Base-by-base conservation (phyloP, 805 yeast species). In the Metschnikowia henanensis region DNA sequence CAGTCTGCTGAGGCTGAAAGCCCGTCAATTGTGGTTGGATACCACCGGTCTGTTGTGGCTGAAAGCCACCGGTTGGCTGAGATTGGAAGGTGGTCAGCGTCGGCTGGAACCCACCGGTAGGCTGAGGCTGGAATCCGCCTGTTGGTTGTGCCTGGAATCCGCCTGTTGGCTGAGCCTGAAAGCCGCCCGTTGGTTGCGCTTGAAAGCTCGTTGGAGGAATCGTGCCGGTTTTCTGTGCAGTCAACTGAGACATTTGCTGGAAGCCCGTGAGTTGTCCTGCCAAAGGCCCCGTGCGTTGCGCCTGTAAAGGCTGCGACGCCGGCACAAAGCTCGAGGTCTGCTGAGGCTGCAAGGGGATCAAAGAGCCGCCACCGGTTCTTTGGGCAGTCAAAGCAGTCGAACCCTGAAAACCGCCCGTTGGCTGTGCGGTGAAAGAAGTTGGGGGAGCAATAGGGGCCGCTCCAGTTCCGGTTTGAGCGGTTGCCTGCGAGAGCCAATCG, bases 301-400 rank as follows among this genome's bases (percentile, higher is more conserved):
- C 59, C 26, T 43, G 46, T 46, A 50, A 45, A 10, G 37, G 44
- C 39, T 34, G 43, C 3, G 47, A 28, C 12, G 55, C 48, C 5
- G 84, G 79, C 37, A 81, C 73, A 30, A 79, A 70, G n/a, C 78
- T 70, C 6, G 91, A 88, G 3, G 94, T 85, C 49, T 78, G 79
- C 60, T 84, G 92, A 13, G 86, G 79, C 49, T 75, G 82, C 40
- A 80, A 68, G 12, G 79, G 69, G 56, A 67, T 54, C 56, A 69
- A 61, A 18, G 70, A 52, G 5, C 74, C 74, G 5, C 75, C 74
- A 2, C 80, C 79, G 6, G 79, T 72, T 43, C 70, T 58, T 51
- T 73, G 80, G 35, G 18, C 36, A 36, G 23, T 23, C 30, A 35
- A 35, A 18, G 32, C 13, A 26, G 7, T 30, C 19, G n/a, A 18